A percentile compares a stretch with the other conserved stretches of the same genome.
Evolutionary conservation across 2,329 filamentous ascomycete genomes (phyloP).

Genomic region (Claviceps quebecensis): DNA sequence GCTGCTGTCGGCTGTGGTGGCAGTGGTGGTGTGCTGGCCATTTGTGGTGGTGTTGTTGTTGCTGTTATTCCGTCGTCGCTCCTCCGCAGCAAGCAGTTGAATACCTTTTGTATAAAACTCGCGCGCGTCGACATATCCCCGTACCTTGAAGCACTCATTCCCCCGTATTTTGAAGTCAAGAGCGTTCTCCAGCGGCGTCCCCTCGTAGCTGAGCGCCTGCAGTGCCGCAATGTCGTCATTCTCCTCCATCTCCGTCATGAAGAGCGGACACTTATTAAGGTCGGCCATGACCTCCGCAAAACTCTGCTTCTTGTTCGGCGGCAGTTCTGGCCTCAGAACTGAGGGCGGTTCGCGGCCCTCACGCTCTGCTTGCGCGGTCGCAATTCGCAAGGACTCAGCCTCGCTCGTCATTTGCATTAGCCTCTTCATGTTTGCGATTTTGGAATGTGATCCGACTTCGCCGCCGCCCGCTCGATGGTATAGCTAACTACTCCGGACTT

Average conservation of each 20-base stretch:
- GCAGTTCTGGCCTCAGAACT: constrained; percentile 25
- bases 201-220: constrained; percentile 84
- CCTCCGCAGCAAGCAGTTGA: constrained; percentile 51
- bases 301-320: constrained; percentile 33
- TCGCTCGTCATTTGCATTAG: no score
- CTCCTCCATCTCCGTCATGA: constrained; percentile 89
- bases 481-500: no score
- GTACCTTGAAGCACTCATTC: constrained; percentile 70
- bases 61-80: constrained; percentile 33
- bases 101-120: constrained; percentile 90
- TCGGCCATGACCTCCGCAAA: constrained; percentile 42
- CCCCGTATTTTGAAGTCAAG: constrained; percentile 80
- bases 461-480: no score
- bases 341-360: no score
- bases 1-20: constrained; percentile 12
- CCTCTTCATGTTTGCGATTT: no score
- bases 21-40: no score
- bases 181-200: constrained; percentile 70
- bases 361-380: no score
- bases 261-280: constrained; percentile 58
- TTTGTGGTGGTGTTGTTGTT: background rate
- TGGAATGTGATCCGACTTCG: no score
- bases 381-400: no score
- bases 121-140: constrained; percentile 66
- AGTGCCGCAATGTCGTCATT: constrained; percentile 78